Conservation (phyloP, 305 asterid species). For the Galium porrigens region DNA sequence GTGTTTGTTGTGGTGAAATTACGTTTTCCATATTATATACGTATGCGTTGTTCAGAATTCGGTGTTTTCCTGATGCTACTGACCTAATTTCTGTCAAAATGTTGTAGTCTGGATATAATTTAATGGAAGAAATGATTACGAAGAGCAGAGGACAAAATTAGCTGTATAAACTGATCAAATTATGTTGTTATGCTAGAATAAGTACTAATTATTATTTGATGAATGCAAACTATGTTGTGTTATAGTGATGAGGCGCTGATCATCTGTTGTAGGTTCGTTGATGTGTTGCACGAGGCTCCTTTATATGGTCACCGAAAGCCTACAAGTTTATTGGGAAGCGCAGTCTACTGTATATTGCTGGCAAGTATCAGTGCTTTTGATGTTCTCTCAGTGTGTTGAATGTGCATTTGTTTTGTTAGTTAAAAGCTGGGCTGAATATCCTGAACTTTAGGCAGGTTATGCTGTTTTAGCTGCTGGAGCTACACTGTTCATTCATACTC, state of each 20-base stretch:
- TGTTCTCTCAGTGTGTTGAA: neutral
- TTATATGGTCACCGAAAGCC: slow-evolving; percentile 84
- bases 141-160: neutral
- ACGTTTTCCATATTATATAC: neutral
- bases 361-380: slow-evolving; percentile 37
- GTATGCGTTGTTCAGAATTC: neutral
- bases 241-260: slow-evolving; percentile 16
- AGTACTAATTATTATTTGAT: neutral
- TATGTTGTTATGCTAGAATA: neutral
- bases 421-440: slow-evolving; percentile 23
- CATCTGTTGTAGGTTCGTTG: slow-evolving; percentile 56
- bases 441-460: slow-evolving; percentile 79
- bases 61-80: neutral
- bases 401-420: slow-evolving; percentile 8
- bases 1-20: neutral
- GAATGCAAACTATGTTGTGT: neutral
- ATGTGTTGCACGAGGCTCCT: slow-evolving; percentile 84
- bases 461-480: slow-evolving; percentile 75
- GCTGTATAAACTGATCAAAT: neutral
- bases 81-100: neutral
- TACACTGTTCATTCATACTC: slow-evolving; percentile 50
- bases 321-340: slow-evolving; percentile 55
- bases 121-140: neutral
- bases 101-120: neutral
- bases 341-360: slow-evolving; percentile 66